Base-by-base conservation (phyloP, 2,329 filamentous ascomycete genomes). In the Atkinsonella hypoxylon region DNA sequence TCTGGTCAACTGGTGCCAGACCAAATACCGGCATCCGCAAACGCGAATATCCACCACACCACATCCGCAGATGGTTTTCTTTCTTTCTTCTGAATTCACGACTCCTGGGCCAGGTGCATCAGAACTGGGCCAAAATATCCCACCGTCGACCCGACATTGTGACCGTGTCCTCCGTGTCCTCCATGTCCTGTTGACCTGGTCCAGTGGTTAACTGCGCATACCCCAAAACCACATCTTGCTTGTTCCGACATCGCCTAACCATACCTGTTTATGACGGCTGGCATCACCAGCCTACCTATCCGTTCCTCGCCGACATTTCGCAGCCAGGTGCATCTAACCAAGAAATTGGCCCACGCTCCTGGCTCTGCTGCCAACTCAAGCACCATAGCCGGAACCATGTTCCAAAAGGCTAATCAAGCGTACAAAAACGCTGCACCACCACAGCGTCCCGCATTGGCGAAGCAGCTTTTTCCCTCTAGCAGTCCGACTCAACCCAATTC, bases 391-490 rank as follows among this genome's bases (percentile, higher is more conserved):
- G 34, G 45, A 17, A 51, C 34, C 41, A 57, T 57, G 56, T 51
- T 56, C 18, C 50, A 49, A 42, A 53, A 55, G 34, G 56, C 54
- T 15, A 45, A 39, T n/a, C 49, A 51, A 42, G 38, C 34, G 20
- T 49, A 48, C 45, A 51, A 53, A 31, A 50, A 48, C 17, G 44
- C 51, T 64, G 68, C 70, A 53, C 66, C 64, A 50, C 58, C 62
- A 54, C 59, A 66, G 10, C 65, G 65, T 47, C 56, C 60, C 9
- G 56, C 62, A 45, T 61, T 77, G 42, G 64, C 70, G 4, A 79
- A 81, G 61, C 70, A 77, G 51, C 66, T 77, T 15, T 78, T 82
- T 55, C 72, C 77, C 4, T 80, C 79, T 1, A 81, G 75, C 63
- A 81, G 73, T 56, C 74, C 76, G 12, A 65, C 62, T 42, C 61